phyloP scores from a whole-genome alignment of 768 basidiomycete species.

The Vararia minispora region DNA sequence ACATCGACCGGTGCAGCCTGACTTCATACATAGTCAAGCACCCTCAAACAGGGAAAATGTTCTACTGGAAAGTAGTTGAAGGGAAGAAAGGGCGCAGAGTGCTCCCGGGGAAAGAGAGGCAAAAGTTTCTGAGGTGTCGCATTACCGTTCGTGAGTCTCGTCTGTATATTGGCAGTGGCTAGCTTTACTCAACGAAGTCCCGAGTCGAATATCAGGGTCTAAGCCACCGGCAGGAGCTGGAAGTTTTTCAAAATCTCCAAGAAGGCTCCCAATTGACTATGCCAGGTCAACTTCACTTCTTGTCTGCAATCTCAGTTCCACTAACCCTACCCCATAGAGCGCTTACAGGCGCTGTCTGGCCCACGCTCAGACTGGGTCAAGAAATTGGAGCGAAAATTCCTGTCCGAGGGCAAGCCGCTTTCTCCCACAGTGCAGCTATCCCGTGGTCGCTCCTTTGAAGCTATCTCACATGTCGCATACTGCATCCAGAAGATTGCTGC shows the following conservation, averaged over 20 bases:
- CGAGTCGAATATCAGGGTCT: conserved; percentile 64
- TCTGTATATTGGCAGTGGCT: no score
- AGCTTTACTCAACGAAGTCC: background rate
- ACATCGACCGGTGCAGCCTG: no score
- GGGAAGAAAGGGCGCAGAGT: conserved; percentile 32
- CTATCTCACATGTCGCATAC: conserved; percentile 57
- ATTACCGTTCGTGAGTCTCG: conserved; percentile 60
- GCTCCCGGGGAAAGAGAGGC: conserved; percentile 43
- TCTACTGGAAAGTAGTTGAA: conserved; percentile 40
- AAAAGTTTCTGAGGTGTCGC: conserved; percentile 38
- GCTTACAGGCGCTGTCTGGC: conserved; percentile 68
- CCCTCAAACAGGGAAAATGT: conserved; percentile 47
- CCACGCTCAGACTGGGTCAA: conserved; percentile 60
- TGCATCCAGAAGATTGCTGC: conserved; percentile 47
- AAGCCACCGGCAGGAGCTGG: conserved; percentile 48
- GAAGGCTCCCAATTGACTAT: conserved; percentile 65
- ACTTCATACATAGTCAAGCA: conserved; percentile 38
- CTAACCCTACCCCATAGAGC: conserved; percentile 35
- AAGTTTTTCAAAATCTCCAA: conserved; percentile 78
- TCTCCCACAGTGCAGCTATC: conserved; percentile 48
- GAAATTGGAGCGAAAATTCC: conserved; percentile 43
- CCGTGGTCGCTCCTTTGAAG: conserved; percentile 70
- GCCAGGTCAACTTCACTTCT: conserved; percentile 58
- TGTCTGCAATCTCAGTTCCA: no score
- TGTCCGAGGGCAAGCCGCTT: conserved; percentile 50